These are phyloP conservation scores for Pleurotus djamor DNA, from an alignment of 768 basidiomycete genomes.

Conservation along the genomic window DNA sequence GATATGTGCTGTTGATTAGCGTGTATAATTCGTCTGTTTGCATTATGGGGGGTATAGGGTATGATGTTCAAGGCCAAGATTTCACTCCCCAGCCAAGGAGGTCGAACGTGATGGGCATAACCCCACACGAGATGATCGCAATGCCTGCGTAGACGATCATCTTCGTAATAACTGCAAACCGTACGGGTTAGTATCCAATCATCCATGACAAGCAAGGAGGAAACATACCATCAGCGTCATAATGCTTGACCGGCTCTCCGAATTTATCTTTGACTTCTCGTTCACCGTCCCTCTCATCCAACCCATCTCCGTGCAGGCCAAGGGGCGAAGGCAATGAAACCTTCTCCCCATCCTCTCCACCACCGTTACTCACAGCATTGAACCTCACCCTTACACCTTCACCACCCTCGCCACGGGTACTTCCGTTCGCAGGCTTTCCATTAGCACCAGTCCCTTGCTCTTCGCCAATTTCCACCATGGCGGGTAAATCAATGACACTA, in stretches of 20 bases:
- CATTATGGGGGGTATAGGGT: too few relatives aligned
- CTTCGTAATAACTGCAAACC: conserved; percentile 72
- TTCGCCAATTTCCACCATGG: conserved; percentile 38
- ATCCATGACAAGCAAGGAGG: not conserved
- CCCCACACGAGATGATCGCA: conserved; percentile 60
- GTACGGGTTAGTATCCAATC: conserved; percentile 2
- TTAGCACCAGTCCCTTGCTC: conserved; percentile 32
- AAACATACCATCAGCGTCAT: conserved; percentile 80
- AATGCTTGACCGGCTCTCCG: conserved; percentile 54
- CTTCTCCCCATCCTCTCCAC: conserved; percentile 7
- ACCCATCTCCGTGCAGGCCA: conserved; percentile 4
- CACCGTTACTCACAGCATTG: not conserved
- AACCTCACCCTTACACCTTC: not conserved
- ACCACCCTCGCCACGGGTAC: conserved; percentile 8
- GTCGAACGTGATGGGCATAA: conserved; percentile 68
- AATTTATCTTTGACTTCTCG: conserved; percentile 29
- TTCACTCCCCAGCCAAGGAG: conserved; percentile 65
- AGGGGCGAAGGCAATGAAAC: not conserved
- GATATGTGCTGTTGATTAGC: too few relatives aligned
- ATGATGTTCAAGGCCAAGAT: conserved; percentile 20
- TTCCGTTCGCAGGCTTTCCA: conserved; percentile 13
- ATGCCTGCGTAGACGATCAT: conserved; percentile 91
- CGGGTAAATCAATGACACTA: conserved; percentile 79
- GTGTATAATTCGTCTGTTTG: too few relatives aligned
- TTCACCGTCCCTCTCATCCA: conserved; percentile 18